Evolutionary conservation across 768 basidiomycete species (phyloP).

Genomic region (Boletales sp.): DNA sequence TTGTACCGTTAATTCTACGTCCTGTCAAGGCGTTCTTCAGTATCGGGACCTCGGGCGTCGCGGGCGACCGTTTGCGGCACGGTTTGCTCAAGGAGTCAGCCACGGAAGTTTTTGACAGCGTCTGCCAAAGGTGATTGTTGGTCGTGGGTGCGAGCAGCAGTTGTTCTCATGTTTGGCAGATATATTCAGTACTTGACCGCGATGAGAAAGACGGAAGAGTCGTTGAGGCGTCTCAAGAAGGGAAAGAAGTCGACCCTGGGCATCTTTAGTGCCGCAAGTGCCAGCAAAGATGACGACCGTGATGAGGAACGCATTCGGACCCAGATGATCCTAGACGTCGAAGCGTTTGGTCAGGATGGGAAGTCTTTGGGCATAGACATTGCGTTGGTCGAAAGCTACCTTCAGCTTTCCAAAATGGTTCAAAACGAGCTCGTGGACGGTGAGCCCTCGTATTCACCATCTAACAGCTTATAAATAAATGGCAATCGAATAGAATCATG

Average conservation of each 20-base stretch:
- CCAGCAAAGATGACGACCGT: slow-evolving; percentile 56
- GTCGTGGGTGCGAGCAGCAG: not conserved
- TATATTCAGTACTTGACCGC: slow-evolving; percentile 76
- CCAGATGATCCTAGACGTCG: slow-evolving; percentile 84
- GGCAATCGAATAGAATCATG: slow-evolving; percentile 11
- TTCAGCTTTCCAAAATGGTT: slow-evolving; percentile 58
- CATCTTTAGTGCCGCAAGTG: slow-evolving; percentile 59
- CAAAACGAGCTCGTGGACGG: slow-evolving; percentile 39
- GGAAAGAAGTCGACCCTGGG: slow-evolving; percentile 78
- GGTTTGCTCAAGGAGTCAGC: slow-evolving; percentile 48
- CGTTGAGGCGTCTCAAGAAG: slow-evolving; percentile 81
- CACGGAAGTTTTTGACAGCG: slow-evolving; percentile 66
- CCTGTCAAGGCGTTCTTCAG: slow-evolving; percentile 77
- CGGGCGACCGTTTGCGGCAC: slow-evolving; percentile 56
- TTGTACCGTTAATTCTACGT: slow-evolving; percentile 74
- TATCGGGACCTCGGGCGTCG: slow-evolving; percentile 51
- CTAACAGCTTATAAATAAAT: not conserved
- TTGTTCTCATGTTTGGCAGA: slow-evolving; percentile 36
- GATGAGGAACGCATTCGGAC: slow-evolving; percentile 86
- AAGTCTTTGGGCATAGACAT: slow-evolving; percentile 64
- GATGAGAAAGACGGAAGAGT: slow-evolving; percentile 92
- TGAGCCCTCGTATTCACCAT: slow-evolving; percentile 4
- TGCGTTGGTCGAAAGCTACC: slow-evolving; percentile 47
- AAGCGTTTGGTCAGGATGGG: slow-evolving; percentile 79
- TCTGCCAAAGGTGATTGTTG: slow-evolving; percentile 54